Base-by-base conservation (phyloP, 2,329 filamentous ascomycete genomes). In the Fusarium longipes region DNA sequence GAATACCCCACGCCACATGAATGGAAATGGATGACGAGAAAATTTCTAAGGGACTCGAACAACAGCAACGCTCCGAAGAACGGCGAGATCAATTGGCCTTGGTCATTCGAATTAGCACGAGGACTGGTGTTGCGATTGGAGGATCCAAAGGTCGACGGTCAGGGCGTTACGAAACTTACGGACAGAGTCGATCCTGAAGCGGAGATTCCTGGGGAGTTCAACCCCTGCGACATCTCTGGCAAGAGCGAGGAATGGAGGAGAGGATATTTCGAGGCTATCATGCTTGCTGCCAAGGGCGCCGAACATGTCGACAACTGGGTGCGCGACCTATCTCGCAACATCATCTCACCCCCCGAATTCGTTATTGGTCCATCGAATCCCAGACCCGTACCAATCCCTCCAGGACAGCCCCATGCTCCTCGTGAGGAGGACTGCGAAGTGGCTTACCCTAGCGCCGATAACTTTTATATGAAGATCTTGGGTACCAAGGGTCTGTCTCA, bases 301-400 rank as follows among this genome's bases (percentile, higher is more conserved):
- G 94, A 97, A 78, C 88, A 94, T 70, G 81, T 96, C 24, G 92
- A 97, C 67, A 91, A 91, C 45, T 93, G 90, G 85, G 83, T 96
- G 17, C 83, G 85, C 40, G 93, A 97, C 77, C 87, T 79, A 42
- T 89, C 85, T 10, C 84, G 88, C 65, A 84, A 85, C 39, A 79
- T 91, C 25, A 85, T 91, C 29, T 95, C 92, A 68, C 89, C 92
- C 0, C 85, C 87, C 8, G 89, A 92, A 43, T 88, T 91, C 64
- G 87, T 97, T 53, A 84, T 91, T 47, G 93, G 93, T 0, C 92
- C 93, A 1, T 93, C 92, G 6, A 97, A 97, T 76, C 93, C 92
- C 1, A 84, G 89, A 57, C 93, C 93, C 2, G 87, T 85, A 69
- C 92, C 93, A 1, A 84, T 93, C 38, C 89, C 91, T 0, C 84